A percentile compares a stretch with the other conserved stretches of the same genome.
These are phyloP conservation scores for Argentina anserina DNA, from an alignment of 306 rosid species.

Conservation along the genomic window DNA sequence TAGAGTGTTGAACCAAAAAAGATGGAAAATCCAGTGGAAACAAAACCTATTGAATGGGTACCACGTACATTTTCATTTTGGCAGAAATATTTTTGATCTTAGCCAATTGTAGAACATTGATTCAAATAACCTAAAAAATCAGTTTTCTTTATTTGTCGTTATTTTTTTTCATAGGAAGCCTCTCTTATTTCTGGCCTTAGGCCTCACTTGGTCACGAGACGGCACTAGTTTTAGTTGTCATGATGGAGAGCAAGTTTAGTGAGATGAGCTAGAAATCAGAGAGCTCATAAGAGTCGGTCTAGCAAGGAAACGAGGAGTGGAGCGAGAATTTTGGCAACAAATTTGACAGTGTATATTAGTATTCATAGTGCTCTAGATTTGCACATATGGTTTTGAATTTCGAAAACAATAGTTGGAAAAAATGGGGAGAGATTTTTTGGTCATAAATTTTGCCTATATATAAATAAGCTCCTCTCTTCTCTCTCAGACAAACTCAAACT, in stretches of 20 bases:
- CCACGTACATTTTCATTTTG: no score
- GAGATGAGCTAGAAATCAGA: slow-evolving; percentile 15
- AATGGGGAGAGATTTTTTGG: slow-evolving; percentile 9
- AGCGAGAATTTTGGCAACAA: slow-evolving; percentile 62
- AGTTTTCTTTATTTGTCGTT: no score
- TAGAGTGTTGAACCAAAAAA: no score
- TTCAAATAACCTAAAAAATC: no score
- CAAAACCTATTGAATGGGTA: no score
- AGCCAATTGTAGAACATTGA: no score
- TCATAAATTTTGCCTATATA: slow-evolving; percentile 4
- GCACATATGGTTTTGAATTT: slow-evolving; percentile 36
- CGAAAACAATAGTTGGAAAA: background rate
- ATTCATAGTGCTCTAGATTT: slow-evolving; percentile 51
- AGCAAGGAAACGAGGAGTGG: slow-evolving; percentile 50
- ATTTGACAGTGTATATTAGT: no score
- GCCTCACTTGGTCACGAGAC: no score
- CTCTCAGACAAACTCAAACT: slow-evolving; percentile 51
- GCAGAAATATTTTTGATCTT: no score
- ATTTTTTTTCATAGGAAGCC: no score
- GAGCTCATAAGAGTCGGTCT: slow-evolving; percentile 46
- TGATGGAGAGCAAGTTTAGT: slow-evolving; percentile 19
- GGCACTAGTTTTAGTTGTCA: background rate
- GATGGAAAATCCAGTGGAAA: no score
- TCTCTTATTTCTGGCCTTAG: no score
- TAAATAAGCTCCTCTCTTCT: background rate